These are phyloP conservation scores for Apiotrichum sp. DNA, from an alignment of 1,284 basidiomycete species.

Conservation along the genomic window DNA sequence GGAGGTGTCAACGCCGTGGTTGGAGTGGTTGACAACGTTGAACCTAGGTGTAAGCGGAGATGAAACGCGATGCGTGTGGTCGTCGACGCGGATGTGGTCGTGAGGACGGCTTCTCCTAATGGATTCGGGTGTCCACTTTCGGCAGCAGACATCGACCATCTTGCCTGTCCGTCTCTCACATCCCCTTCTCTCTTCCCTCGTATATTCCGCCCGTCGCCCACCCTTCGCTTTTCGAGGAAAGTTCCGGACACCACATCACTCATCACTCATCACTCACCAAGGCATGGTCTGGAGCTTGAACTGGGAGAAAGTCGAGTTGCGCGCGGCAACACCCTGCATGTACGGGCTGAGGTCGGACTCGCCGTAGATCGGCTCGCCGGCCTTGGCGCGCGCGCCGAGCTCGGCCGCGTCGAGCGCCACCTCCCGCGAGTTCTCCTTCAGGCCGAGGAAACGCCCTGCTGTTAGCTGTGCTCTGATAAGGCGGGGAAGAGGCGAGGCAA, in stretches of 20 bases:
- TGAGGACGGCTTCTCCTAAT: no score
- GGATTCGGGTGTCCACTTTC: no score
- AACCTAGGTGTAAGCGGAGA: slow-evolving; percentile 56
- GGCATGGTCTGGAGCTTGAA: slow-evolving; percentile 60
- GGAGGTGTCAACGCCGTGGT: slow-evolving; percentile 75
- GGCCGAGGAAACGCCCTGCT: slow-evolving; percentile 92
- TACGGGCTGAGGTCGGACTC: slow-evolving; percentile 73
- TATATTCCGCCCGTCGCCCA: no score
- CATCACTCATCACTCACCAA: slow-evolving; percentile 59
- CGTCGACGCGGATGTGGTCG: no score
- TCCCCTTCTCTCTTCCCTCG: no score
- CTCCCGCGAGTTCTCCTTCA: slow-evolving; percentile 84
- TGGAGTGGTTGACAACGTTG: slow-evolving; percentile 82
- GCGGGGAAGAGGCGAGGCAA: not conserved
- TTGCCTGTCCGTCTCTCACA: no score
- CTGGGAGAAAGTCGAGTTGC: slow-evolving; percentile 89
- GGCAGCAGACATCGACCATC: no score
- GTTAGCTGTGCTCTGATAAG: not conserved
- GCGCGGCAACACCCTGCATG: slow-evolving; percentile 80
- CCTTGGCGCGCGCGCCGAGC: slow-evolving; percentile 61
- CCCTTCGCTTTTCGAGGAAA: no score
- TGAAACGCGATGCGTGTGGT: no score
- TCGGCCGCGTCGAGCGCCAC: slow-evolving; percentile 68
- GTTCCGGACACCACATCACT: no score
- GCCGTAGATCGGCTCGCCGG: slow-evolving; percentile 79